phyloP scores from a whole-genome alignment of 2,329 filamentous ascomycete species.

The Didymella pomorum region DNA sequence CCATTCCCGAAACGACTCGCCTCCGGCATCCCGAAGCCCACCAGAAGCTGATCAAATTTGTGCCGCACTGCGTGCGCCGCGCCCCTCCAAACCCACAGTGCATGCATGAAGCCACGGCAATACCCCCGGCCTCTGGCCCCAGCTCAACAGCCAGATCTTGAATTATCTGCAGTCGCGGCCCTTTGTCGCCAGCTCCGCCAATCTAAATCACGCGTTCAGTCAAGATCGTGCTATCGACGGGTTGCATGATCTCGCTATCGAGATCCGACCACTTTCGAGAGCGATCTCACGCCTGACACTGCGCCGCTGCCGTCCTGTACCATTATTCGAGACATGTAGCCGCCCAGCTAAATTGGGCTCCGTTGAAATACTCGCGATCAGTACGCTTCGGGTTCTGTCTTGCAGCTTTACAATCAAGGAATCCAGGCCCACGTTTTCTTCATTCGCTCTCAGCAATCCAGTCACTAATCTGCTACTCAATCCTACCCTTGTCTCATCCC shows the following conservation, averaged over 20 bases:
- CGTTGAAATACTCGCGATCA: constrained; percentile 1
- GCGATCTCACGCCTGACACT: constrained; percentile 9
- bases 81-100: constrained; percentile 16
- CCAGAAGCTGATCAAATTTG: neutral
- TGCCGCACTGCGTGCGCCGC: constrained; percentile 14
- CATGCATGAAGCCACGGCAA: constrained; percentile 10
- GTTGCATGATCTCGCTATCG: constrained; percentile 20
- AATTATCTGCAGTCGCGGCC: constrained; percentile 6
- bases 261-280: constrained; percentile 4
- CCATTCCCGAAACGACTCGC: neutral
- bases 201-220: constrained; percentile 1
- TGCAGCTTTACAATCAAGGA: constrained; percentile 17
- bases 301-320: constrained; percentile 10
- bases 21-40: neutral
- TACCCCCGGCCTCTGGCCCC: constrained; percentile 9
- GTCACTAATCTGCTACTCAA: constrained; percentile 18
- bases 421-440: constrained; percentile 22
- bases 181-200: neutral
- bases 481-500: constrained; percentile 19
- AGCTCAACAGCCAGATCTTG: constrained; percentile 1
- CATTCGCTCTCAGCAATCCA: constrained; percentile 21
- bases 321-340: constrained; percentile 13
- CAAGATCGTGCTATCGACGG: constrained; percentile 18
- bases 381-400: neutral
- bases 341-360: constrained; percentile 9